Evolutionary conservation across 768 basidiomycete species (phyloP).

Genomic region (Termitomyces sp.): DNA sequence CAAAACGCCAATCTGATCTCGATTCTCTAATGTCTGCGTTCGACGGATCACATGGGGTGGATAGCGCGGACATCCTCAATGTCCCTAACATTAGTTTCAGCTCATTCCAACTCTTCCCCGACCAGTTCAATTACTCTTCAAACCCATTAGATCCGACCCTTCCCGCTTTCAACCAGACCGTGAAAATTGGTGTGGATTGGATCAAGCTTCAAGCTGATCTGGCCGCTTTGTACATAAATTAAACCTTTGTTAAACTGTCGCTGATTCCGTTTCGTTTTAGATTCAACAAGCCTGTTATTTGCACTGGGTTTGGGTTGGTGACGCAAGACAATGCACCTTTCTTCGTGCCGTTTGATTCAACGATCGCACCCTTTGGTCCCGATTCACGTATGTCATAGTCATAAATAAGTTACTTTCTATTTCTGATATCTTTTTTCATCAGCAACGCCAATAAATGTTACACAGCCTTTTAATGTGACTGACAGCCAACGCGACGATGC

Average conservation of each 20-base stretch:
- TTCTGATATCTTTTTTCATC: background rate
- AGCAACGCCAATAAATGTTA: background rate
- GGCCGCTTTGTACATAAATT: slow-evolving; percentile 31
- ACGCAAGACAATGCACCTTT: slow-evolving; percentile 43
- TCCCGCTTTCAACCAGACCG: slow-evolving; percentile 43
- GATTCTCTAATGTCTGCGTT: slow-evolving; percentile 39
- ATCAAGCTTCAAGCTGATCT: slow-evolving; percentile 42
- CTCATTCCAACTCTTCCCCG: slow-evolving; percentile 63
- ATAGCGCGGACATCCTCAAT: slow-evolving; percentile 56
- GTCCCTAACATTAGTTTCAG: slow-evolving; percentile 53
- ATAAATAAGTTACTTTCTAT: background rate
- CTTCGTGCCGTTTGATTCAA: slow-evolving; percentile 60
- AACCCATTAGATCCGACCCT: slow-evolving; percentile 41
- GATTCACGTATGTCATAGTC: slow-evolving; percentile 20
- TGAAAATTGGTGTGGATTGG: slow-evolving; percentile 50
- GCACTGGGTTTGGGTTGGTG: slow-evolving; percentile 59
- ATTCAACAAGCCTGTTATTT: slow-evolving; percentile 45
- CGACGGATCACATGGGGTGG: slow-evolving; percentile 61
- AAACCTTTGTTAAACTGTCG: background rate
- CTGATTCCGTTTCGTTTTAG: slow-evolving; percentile 23
- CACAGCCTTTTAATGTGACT: slow-evolving; percentile 43
- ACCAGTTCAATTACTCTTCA: slow-evolving; percentile 46
- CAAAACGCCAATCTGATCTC: slow-evolving; percentile 39
- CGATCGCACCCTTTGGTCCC: slow-evolving; percentile 34
- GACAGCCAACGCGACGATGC: slow-evolving; percentile 45